Conservation (phyloP, 2,329 filamentous ascomycete species). For the Aspergillus ruber region DNA sequence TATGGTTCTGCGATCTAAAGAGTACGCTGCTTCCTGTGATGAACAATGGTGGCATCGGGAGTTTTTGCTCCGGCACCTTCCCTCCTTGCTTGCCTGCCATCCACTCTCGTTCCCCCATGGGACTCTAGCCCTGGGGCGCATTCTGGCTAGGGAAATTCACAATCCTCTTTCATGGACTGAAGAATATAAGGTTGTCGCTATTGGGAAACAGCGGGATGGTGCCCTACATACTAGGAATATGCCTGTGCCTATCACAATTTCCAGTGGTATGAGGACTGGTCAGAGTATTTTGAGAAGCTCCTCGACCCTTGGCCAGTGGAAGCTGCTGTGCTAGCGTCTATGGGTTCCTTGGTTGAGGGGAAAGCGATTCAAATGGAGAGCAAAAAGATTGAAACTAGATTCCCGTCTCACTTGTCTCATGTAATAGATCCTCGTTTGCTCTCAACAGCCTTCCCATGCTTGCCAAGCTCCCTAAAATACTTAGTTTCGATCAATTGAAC, state of each 20-base stretch:
- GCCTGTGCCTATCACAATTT: constrained; percentile 15
- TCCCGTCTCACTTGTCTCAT: no score
- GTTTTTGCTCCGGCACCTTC: constrained; percentile 15
- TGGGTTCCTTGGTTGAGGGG: no score
- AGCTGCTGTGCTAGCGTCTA: constrained; percentile 10
- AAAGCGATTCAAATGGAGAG: no score
- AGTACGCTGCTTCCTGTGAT: constrained; percentile 9
- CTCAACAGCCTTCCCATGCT: no score
- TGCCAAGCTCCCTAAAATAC: no score
- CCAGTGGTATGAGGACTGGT: constrained; percentile 20
- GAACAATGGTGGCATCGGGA: constrained; percentile 11
- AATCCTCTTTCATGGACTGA: constrained; percentile 8
- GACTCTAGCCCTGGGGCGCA: constrained; percentile 18
- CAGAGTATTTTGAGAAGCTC: constrained; percentile 17
- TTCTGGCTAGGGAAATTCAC: constrained; percentile 11
- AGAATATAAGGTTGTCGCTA: constrained; percentile 12
- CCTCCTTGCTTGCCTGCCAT: constrained; percentile 11
- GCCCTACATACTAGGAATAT: constrained; percentile 23
- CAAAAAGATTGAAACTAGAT: no score
- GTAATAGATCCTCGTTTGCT: no score
- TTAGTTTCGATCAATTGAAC: no score
- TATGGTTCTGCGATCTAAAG: constrained; percentile 9
- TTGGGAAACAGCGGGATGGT: constrained; percentile 23
- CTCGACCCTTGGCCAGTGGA: constrained; percentile 18
- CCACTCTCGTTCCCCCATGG: constrained; percentile 17